Conservation (phyloP, 805 yeast genomes). For the Spencermartinsiella europaea region DNA sequence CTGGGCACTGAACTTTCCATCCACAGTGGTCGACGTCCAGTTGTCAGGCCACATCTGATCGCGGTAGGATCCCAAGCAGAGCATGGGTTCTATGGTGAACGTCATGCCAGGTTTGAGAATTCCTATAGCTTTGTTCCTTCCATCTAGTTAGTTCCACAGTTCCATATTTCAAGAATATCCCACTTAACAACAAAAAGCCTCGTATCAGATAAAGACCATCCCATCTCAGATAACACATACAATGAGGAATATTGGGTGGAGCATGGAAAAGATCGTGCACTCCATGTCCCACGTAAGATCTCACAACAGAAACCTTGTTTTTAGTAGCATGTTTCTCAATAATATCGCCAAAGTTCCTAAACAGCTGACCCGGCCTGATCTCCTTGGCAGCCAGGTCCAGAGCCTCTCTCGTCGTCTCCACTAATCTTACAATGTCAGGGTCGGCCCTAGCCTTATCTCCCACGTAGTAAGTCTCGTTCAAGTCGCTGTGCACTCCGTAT, state of each 20-base stretch:
- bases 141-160: conserved; percentile 35
- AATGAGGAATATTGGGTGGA: conserved; percentile 90
- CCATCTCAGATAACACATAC: no score
- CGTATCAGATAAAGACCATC: no score
- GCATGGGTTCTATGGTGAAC: conserved; percentile 97
- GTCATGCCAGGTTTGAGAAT: conserved; percentile 94
- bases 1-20: conserved; percentile 88
- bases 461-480: conserved; percentile 94
- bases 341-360: conserved; percentile 79
- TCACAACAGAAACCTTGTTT: conserved; percentile 78
- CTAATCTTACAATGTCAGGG: conserved; percentile 78
- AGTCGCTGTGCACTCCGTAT: conserved; percentile 88
- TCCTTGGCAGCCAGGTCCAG: conserved; percentile 74
- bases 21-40: conserved; percentile 90
- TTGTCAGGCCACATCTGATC: conserved; percentile 94
- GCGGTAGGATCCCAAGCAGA: conserved; percentile 73
- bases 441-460: conserved; percentile 82
- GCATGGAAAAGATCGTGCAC: conserved; percentile 82
- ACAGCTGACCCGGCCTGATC: conserved; percentile 88
- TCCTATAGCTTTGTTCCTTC: conserved; percentile 88
- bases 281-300: conserved; percentile 93
- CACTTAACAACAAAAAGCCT: no score
- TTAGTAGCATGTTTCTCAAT: conserved; percentile 82
- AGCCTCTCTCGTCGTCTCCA: conserved; percentile 87
- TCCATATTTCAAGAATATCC: no score